Evolutionary conservation across 202 grass and related monocot species (phyloP).

Genomic region (Saccharum hybrid): DNA sequence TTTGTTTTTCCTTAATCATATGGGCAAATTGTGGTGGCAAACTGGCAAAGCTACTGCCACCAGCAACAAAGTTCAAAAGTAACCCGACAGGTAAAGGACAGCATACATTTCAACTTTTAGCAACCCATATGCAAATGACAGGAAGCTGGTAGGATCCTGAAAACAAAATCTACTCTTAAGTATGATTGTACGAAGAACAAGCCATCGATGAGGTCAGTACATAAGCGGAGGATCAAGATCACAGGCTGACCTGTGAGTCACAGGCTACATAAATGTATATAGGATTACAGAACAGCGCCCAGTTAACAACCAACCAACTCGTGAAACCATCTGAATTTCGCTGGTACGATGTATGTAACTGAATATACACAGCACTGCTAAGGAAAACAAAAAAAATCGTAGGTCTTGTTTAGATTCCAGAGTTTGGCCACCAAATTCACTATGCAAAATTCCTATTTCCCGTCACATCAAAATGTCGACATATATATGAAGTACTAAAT

Average conservation of each 20-base stretch:
- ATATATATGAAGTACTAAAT: no score
- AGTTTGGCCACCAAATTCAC: no score
- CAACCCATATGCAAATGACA: background rate
- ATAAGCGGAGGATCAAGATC: background rate
- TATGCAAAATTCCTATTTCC: no score
- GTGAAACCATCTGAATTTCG: no score
- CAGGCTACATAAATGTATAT: background rate
- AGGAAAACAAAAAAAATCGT: no score
- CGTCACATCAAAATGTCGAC: no score
- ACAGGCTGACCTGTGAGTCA: background rate
- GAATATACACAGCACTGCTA: background rate
- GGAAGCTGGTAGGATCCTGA: background rate
- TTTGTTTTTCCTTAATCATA: no score
- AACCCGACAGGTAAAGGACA: constrained; percentile 5
- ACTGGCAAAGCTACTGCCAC: background rate
- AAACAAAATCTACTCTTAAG: background rate
- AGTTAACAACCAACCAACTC: background rate
- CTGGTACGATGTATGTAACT: background rate
- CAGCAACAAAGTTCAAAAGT: background rate
- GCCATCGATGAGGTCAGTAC: background rate
- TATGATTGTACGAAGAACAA: no score
- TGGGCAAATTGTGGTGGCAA: no score
- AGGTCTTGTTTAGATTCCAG: no score
- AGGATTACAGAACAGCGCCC: background rate
- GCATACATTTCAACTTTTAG: background rate